A percentile compares a stretch with the other conserved stretches of the same genome.
Conservation (phyloP, 2,329 filamentous ascomycete genomes). For the Pseudogymnoascus sp. region DNA sequence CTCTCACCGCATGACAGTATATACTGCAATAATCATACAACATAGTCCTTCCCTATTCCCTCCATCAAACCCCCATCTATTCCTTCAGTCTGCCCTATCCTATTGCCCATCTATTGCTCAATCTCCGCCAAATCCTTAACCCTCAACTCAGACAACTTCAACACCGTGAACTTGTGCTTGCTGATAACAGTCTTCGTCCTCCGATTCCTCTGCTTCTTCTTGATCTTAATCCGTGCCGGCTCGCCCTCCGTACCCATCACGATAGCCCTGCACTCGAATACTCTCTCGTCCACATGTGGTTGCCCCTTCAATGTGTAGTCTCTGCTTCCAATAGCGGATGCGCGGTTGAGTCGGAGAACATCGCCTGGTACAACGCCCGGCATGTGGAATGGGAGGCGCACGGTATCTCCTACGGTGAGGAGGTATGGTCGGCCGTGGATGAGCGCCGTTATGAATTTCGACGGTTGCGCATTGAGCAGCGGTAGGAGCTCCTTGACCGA, state of each 20-base stretch:
- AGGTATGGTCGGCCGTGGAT: constrained; percentile 77
- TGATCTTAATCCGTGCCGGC: constrained; percentile 69
- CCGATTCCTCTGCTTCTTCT: constrained; percentile 73
- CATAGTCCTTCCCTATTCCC: neutral
- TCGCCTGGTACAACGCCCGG: constrained; percentile 72
- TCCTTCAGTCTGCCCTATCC: neutral
- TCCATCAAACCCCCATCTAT: neutral
- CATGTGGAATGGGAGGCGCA: constrained; percentile 77
- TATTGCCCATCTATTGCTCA: constrained; percentile 21
- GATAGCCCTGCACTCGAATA: constrained; percentile 79
- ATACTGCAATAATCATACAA: constrained; percentile 12
- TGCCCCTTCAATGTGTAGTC: constrained; percentile 83
- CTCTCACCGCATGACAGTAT: constrained; percentile 5
- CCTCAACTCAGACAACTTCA: constrained; percentile 75
- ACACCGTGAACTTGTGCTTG: constrained; percentile 84
- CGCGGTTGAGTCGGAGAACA: constrained; percentile 79
- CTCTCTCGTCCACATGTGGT: constrained; percentile 73
- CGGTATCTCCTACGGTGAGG: constrained; percentile 65
- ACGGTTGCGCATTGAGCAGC: constrained; percentile 63
- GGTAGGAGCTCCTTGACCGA: constrained; percentile 60
- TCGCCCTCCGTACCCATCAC: constrained; percentile 81
- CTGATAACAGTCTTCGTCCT: constrained; percentile 71
- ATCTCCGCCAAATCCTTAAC: constrained; percentile 39
- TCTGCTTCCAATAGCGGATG: constrained; percentile 72
- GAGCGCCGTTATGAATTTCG: constrained; percentile 73